These are phyloP conservation scores for Aspergillus ostianus DNA, from an alignment of 495 filamentous ascomycete species.

Conservation along the genomic window DNA sequence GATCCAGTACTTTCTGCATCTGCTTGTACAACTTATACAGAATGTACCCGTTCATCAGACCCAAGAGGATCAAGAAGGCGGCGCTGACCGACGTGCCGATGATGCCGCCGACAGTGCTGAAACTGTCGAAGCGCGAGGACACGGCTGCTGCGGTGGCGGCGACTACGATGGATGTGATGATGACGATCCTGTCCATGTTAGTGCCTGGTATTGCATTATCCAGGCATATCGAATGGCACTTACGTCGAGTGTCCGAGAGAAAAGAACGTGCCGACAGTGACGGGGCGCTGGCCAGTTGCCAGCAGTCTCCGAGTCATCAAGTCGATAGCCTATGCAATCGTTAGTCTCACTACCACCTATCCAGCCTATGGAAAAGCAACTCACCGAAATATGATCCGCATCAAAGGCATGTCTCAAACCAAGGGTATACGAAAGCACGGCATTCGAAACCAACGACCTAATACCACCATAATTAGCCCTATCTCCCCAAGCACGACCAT, in stretches of 20 bases:
- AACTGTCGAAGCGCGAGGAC: constrained; percentile 71
- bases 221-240: constrained; percentile 14
- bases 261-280: constrained; percentile 96
- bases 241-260: constrained; percentile 87
- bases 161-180: constrained; percentile 87
- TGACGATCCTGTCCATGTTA: constrained; percentile 62
- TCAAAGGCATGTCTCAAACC: constrained; percentile 93
- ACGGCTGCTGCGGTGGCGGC: constrained; percentile 85
- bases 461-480: neutral
- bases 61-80: constrained; percentile 76
- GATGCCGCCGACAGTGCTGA: constrained; percentile 80
- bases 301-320: constrained; percentile 92
- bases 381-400: constrained; percentile 87
- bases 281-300: constrained; percentile 79
- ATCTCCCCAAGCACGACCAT: no score
- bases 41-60: constrained; percentile 83
- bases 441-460: constrained; percentile 68
- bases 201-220: neutral
- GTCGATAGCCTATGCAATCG: constrained; percentile 69
- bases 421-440: constrained; percentile 82
- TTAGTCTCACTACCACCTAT: neutral
- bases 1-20: constrained; percentile 57
- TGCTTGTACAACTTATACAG: constrained; percentile 69
- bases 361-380: neutral
- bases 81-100: constrained; percentile 79